phyloP scores from a whole-genome alignment of 352 stramenopile species.

The Globisporangium ultimum region DNA sequence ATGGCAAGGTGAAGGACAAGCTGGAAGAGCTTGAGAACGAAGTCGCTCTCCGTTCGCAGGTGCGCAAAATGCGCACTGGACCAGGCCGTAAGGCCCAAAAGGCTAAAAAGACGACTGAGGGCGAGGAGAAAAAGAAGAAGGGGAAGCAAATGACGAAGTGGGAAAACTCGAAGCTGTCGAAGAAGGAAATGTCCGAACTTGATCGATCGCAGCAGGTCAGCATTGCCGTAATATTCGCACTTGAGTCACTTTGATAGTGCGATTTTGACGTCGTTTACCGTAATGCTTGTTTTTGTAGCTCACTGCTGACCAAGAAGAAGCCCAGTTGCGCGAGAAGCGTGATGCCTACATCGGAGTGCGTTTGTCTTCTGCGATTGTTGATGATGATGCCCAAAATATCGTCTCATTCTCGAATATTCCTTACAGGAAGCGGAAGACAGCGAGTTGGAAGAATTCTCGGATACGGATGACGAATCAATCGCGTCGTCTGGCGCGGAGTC shows the following conservation, averaged over 20 bases:
- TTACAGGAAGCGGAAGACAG: slow-evolving; percentile 62
- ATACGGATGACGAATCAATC: slow-evolving; percentile 70
- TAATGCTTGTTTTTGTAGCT: slow-evolving; percentile 22
- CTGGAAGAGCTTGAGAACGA: slow-evolving; percentile 59
- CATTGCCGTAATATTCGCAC: no score
- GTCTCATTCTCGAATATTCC: not conserved
- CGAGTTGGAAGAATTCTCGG: slow-evolving; percentile 59
- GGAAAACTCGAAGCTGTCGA: slow-evolving; percentile 83
- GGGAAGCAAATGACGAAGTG: slow-evolving; percentile 84
- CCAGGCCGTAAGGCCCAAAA: slow-evolving; percentile 54
- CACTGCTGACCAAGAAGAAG: slow-evolving; percentile 70
- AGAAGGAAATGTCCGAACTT: slow-evolving; percentile 74
- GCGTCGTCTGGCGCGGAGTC: slow-evolving; percentile 68
- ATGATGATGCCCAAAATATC: not conserved
- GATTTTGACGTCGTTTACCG: not conserved
- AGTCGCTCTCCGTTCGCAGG: slow-evolving; percentile 35
- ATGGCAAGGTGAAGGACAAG: slow-evolving; percentile 50
- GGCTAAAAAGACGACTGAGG: slow-evolving; percentile 33
- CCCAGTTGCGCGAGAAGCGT: slow-evolving; percentile 64
- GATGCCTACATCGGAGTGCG: slow-evolving; percentile 82
- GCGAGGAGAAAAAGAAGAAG: slow-evolving; percentile 53
- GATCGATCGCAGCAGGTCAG: slow-evolving; percentile 66
- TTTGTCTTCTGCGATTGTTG: not conserved
- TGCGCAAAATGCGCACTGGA: slow-evolving; percentile 62
- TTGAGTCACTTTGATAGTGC: not conserved